Percentiles rank a stretch among this genome's conserved stretches.
phyloP scores from a whole-genome alignment of 2,329 filamentous ascomycete genomes.

The Talaromyces sp. region DNA sequence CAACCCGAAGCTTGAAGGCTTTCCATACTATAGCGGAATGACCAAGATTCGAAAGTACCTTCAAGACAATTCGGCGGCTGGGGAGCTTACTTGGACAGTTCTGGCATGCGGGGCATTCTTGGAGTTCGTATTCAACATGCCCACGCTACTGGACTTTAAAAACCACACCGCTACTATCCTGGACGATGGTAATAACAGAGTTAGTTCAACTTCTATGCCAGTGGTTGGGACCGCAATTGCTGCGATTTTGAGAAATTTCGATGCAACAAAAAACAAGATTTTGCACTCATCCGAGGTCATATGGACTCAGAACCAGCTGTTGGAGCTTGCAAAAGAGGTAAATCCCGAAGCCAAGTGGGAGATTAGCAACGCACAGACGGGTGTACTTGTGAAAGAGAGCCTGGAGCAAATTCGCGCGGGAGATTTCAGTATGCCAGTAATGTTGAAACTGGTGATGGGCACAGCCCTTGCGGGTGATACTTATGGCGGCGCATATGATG shows the following conservation, averaged over 20 bases:
- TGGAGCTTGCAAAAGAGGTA: neutral
- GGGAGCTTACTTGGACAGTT: neutral
- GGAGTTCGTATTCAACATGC: neutral
- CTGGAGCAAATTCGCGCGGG: neutral
- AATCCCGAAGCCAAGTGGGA: neutral
- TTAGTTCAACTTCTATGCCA: neutral
- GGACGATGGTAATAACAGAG: neutral
- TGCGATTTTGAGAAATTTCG: neutral
- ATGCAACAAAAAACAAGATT: neutral
- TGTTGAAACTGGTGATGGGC: neutral
- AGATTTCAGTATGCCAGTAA: neutral
- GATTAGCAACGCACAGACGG: neutral
- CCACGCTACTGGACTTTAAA: neutral
- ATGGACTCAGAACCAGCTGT: neutral
- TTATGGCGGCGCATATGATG: neutral
- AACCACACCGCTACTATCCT: neutral
- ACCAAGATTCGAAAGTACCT: neutral
- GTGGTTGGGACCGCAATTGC: neutral
- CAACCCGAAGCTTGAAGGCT: neutral
- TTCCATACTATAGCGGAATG: neutral
- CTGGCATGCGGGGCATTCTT: neutral
- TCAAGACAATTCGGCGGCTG: neutral
- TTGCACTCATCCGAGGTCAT: neutral
- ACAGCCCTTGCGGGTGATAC: neutral
- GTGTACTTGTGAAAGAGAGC: neutral